Evolutionary conservation across 345 rosid genomes (phyloP), one percentile per base, ranked within the genome.

Genomic region (Kernera saxatilis): DNA sequence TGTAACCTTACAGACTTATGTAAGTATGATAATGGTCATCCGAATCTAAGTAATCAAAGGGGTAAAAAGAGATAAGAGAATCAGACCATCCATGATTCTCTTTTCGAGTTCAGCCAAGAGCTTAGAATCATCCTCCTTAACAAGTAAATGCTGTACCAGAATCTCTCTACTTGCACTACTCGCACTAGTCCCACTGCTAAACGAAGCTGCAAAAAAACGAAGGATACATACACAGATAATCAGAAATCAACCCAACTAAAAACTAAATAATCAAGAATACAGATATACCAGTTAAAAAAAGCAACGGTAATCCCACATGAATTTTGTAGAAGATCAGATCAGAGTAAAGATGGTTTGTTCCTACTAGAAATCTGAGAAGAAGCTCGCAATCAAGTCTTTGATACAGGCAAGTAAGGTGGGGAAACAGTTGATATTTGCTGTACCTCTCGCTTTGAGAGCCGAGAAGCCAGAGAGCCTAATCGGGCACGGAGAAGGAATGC

Each of bases 111-210:
- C 85, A 22, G 60, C 17, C 63, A 93, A 72, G 49, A 90, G 93
- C 78, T 78, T 78, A 52, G 69, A 56, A 50, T 90, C 97, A 46
- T 81, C 84, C 74, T 81, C 88, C 82, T 90, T 87, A 18, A 93
- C 82, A 68, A 93, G 97, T 84, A 93, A 82, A 64, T 93, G 97
- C 71, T 93, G 92, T 65, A 93, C 97, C 71, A 90, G 67, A 43
- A 88, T 73, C 78, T 93, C 98, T 73, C 82, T 82, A 30, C 60
- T 78, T 51, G 58, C 74, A 65, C 84, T 60, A 57, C 86, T 66
- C 23, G 61, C 73, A 58, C 86, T 46, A 52, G 86, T 64, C 29
- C 58, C 84, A 30, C 87, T 55, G 71, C 85, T 84, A 60, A 81
- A 83, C 2, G 93, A 85, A 78, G 92, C 96, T 79, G 86, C 2